These are phyloP conservation scores for Acanthamoeba lugdunensis DNA, from an alignment of 208 protist species.

Conservation along the genomic window DNA sequence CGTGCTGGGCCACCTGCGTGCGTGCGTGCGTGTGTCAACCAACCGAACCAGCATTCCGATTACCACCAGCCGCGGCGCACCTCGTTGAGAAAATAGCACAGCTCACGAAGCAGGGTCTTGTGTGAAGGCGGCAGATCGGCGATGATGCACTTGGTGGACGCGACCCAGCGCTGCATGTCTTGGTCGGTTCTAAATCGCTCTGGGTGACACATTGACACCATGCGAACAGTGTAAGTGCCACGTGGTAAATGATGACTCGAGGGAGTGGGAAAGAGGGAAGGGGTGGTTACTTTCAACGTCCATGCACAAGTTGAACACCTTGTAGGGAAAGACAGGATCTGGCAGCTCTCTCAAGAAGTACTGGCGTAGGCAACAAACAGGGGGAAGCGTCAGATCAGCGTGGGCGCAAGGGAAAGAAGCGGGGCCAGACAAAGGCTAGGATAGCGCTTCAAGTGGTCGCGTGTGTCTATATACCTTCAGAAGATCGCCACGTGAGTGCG, in stretches of 20 bases:
- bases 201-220: neutral
- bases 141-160: conserved; percentile 10
- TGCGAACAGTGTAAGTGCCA: neutral
- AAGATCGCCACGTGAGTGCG: conserved; percentile 4
- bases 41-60: neutral
- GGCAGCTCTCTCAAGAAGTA: conserved; percentile 34
- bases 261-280: neutral
- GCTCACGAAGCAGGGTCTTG: neutral
- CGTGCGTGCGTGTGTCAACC: neutral
- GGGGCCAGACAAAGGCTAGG: neutral
- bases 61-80: neutral
- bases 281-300: conserved; percentile 20
- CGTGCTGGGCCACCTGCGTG: conserved; percentile 21
- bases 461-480: neutral
- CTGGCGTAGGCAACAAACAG: neutral
- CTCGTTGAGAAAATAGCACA: conserved; percentile 17
- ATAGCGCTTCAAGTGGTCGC: neutral
- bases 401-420: no score
- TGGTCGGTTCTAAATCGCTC: conserved; percentile 10
- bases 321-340: neutral
- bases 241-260: neutral
- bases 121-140: neutral
- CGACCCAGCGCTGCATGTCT: neutral
- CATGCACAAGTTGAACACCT: conserved; percentile 45
- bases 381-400: no score